Percentiles rank a stretch among this genome's conserved stretches.
These are phyloP conservation scores for Apiotrichum domesticum DNA, from an alignment of 1,284 basidiomycete species.

Conservation along the genomic window DNA sequence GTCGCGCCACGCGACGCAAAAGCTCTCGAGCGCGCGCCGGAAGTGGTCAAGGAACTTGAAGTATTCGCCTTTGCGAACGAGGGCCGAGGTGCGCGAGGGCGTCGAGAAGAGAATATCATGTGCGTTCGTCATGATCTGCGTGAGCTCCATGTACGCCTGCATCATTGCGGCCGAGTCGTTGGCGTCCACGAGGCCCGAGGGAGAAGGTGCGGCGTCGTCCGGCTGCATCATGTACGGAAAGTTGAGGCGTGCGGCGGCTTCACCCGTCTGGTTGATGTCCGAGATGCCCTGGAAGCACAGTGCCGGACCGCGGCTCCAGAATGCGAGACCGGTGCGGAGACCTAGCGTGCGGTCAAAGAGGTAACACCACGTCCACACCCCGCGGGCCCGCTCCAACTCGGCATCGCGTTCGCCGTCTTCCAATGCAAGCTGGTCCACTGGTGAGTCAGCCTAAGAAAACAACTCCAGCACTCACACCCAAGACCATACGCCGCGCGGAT, in stretches of 20 bases:
- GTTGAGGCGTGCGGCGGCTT: conserved; percentile 39
- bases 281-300: conserved; percentile 46
- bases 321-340: conserved; percentile 46
- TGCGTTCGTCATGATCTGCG: conserved; percentile 49
- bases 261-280: conserved; percentile 41
- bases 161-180: conserved; percentile 37
- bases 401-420: conserved; percentile 35
- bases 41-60: conserved; percentile 46
- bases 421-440: conserved; percentile 39
- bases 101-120: conserved; percentile 48
- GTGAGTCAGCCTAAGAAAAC: conserved; percentile 1
- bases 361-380: conserved; percentile 50
- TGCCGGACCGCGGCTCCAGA: conserved; percentile 47
- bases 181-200: conserved; percentile 4
- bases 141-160: conserved; percentile 44
- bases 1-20: conserved; percentile 33
- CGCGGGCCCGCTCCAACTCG: conserved; percentile 42
- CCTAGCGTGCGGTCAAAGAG: conserved; percentile 48
- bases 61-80: conserved; percentile 47
- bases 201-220: conserved; percentile 1
- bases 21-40: conserved; percentile 32
- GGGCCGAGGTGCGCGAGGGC: conserved; percentile 39
- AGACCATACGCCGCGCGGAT: conserved; percentile 44
- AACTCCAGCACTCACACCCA: conserved; percentile 30
- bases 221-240: conserved; percentile 43